Evolutionary conservation across 495 filamentous ascomycete species (phyloP).

Genomic region (Penicillium odoratum): DNA sequence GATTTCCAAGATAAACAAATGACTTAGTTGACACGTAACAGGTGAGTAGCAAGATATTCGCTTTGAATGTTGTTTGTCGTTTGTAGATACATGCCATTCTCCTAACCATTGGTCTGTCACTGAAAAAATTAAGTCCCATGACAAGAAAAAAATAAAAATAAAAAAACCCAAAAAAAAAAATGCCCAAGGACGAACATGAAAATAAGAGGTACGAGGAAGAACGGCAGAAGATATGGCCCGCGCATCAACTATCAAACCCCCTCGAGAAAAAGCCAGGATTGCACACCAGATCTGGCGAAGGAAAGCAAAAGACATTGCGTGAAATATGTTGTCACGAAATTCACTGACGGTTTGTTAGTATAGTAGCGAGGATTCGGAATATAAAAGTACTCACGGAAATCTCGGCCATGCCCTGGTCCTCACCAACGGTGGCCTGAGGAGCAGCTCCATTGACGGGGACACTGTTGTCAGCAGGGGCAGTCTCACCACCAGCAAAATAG

Average conservation of each 20-base stretch:
- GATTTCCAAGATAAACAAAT: neutral
- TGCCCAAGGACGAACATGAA: slow-evolving; percentile 8
- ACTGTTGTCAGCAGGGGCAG: slow-evolving; percentile 37
- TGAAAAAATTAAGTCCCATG: slow-evolving; percentile 20
- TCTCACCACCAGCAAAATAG: slow-evolving; percentile 62
- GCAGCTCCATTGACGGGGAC: slow-evolving; percentile 43
- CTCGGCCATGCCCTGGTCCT: slow-evolving; percentile 55
- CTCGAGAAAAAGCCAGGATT: slow-evolving; percentile 7
- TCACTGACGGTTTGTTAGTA: slow-evolving; percentile 26
- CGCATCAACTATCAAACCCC: slow-evolving; percentile 31
- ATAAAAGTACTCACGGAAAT: slow-evolving; percentile 42
- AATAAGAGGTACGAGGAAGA: slow-evolving; percentile 14
- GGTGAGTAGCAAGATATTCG: neutral
- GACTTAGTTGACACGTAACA: neutral
- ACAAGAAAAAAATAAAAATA: slow-evolving; percentile 9
- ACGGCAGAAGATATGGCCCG: slow-evolving; percentile 30
- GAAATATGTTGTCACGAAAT: slow-evolving; percentile 4
- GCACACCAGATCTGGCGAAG: slow-evolving; percentile 1
- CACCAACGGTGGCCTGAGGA: slow-evolving; percentile 37
- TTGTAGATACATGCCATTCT: slow-evolving; percentile 30
- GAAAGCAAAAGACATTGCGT: neutral
- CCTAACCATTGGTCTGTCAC: slow-evolving; percentile 10
- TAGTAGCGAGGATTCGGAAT: neutral
- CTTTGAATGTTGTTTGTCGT: slow-evolving; percentile 16
- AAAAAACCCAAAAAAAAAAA: neutral